Conservation (phyloP, 176 grass and related monocot species). For the Microstegium vimineum region DNA sequence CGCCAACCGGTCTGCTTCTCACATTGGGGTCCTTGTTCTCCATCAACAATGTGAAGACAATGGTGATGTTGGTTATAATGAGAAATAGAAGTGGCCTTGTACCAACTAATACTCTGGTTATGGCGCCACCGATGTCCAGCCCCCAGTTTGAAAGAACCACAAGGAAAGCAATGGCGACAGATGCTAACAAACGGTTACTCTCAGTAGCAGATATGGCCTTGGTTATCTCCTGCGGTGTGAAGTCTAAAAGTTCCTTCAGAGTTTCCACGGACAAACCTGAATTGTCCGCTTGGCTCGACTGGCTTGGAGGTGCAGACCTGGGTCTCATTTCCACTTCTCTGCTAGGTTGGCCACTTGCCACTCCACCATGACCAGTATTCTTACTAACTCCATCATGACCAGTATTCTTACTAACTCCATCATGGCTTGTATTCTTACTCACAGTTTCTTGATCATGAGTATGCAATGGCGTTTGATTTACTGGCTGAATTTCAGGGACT, state of each 20-base stretch:
- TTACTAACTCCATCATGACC: background rate
- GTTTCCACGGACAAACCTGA: constrained; percentile 27
- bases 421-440: background rate
- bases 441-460: constrained; percentile 7
- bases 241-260: constrained; percentile 37
- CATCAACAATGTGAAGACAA: constrained; percentile 51
- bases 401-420: background rate
- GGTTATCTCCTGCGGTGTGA: constrained; percentile 50
- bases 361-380: constrained; percentile 1
- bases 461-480: constrained; percentile 3
- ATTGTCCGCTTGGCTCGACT: constrained; percentile 19
- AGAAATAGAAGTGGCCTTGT: constrained; percentile 68
- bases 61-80: constrained; percentile 54
- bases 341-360: background rate
- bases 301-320: constrained; percentile 4
- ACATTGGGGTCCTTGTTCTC: constrained; percentile 31
- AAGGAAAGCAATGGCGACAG: constrained; percentile 46
- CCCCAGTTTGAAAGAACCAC: constrained; percentile 57
- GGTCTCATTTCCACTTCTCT: constrained; percentile 4
- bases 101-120: constrained; percentile 40
- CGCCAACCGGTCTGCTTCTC: constrained; percentile 22
- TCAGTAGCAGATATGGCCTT: constrained; percentile 58
- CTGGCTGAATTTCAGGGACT: constrained; percentile 34
- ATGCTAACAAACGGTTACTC: constrained; percentile 55
- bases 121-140: constrained; percentile 31